Base-by-base conservation (phyloP, 495 filamentous ascomycete species). In the Jackrogersella minutella region DNA sequence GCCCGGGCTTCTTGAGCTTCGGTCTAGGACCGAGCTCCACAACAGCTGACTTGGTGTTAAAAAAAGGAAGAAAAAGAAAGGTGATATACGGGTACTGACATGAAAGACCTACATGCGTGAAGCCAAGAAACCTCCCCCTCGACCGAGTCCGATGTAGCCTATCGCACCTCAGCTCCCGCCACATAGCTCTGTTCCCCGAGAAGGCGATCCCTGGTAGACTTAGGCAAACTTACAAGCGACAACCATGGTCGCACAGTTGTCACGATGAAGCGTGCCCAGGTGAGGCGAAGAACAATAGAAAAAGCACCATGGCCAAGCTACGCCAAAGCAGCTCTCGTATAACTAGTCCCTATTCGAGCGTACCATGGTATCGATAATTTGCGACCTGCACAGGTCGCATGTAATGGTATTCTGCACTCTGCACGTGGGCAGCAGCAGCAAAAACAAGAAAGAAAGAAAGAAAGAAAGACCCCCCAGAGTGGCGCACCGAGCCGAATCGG, bases 401-500 rank as follows among this genome's bases (percentile, higher is more conserved):
- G 26, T 3, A 3, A 30, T 30, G 26, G 7, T 30, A 30, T 30
- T 47, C 1, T 22, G 44, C 10, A 16, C 26, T 30, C 26, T 30
- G 26, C 13, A 47, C 3, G 26, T 3, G 26, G 13, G 17, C 22
- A 41, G 10, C 7, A 16, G 39, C 2, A 22, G 11, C 24, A 11
- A 44, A 3, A 44, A 33, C 26, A 44, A 34, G 14, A 26, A 58
- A 49, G 9, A 39, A n/a, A 31, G 26, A 16, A 1, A n/a, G 11
- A 14, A 28, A 16, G 30, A 46, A 47, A 16, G 30, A 26, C 2
- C 28, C n/a, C 11, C 44, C 4, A 3, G 16, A 51, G 22, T 33
- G 57, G 58, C 37, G 40, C 19, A 55, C 36, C 28, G 33, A 33
- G 4, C 62, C 55, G 55, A 40, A 66, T 54, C n/a, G 26, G 55